Evolutionary conservation across 192 early-diverging fungal species (phyloP).

Genomic region (Neocallimastix lanati): DNA sequence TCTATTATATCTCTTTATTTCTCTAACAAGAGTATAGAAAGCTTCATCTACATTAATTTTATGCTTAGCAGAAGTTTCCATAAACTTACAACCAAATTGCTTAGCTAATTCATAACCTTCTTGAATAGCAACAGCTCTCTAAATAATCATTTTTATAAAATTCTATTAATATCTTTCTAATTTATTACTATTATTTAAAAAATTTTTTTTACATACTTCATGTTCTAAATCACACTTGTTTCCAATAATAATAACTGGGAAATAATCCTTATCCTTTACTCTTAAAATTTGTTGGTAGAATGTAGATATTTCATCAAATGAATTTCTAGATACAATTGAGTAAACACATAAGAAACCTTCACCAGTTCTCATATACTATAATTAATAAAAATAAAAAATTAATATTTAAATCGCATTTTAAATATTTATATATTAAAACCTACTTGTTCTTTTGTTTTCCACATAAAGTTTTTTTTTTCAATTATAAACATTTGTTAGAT

Average conservation of each 20-base stretch:
- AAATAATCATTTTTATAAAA: no score
- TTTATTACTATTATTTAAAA: not conserved
- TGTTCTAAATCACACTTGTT: slow-evolving; percentile 76
- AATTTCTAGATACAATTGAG: slow-evolving; percentile 48
- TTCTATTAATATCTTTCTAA: no score
- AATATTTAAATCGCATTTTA: no score
- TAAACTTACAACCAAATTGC: not conserved
- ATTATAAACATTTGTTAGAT: no score
- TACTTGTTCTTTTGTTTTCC: no score
- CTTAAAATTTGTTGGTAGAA: slow-evolving; percentile 57
- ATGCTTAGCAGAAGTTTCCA: slow-evolving; percentile 45
- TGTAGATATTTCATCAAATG: slow-evolving; percentile 56
- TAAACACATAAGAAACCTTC: slow-evolving; percentile 76
- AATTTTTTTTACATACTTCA: slow-evolving; percentile 6
- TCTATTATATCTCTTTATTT: slow-evolving; percentile 64
- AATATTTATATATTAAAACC: no score
- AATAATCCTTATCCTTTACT: slow-evolving; percentile 57
- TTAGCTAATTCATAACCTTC: not conserved
- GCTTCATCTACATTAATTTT: slow-evolving; percentile 83
- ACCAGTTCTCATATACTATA: slow-evolving; percentile 76
- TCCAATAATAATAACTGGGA: slow-evolving; percentile 64
- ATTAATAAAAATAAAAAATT: no score
- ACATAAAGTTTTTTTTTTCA: no score
- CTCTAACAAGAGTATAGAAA: slow-evolving; percentile 71
- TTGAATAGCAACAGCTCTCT: not conserved